Conservation (phyloP, 2,329 filamentous ascomycete genomes). For the Pyricularia sp. region DNA sequence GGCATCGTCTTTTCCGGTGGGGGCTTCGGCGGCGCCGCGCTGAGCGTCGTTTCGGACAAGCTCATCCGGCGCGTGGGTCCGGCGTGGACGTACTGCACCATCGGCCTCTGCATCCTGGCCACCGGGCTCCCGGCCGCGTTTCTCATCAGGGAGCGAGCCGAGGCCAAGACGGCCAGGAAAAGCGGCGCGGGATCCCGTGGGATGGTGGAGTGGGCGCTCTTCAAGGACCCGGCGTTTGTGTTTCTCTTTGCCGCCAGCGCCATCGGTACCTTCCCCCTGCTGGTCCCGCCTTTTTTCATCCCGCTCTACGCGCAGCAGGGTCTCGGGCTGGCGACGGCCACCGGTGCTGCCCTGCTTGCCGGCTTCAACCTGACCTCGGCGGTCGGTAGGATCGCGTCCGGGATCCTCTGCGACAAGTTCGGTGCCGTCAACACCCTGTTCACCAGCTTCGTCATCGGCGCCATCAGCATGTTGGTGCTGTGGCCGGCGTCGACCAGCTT, state of each 20-base stretch:
- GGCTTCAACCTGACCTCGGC: conserved; percentile 54
- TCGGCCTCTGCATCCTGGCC: conserved; percentile 39
- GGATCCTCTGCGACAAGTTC: conserved; percentile 41
- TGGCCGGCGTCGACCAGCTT: conserved; percentile 51
- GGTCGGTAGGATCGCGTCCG: conserved; percentile 44
- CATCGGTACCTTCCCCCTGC: conserved; percentile 49
- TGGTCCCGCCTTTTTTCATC: conserved; percentile 53
- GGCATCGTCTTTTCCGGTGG: conserved; percentile 33
- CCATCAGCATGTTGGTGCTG: conserved; percentile 48
- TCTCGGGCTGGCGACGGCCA: conserved; percentile 40
- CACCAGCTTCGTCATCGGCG: conserved; percentile 38
- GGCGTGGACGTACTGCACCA: conserved; percentile 42
- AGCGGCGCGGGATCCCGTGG: no score
- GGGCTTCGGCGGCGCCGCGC: conserved; percentile 37
- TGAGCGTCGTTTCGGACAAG: conserved; percentile 29
- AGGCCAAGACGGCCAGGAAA: neutral
- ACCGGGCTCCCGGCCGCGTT: conserved; percentile 48
- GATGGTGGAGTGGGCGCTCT: conserved; percentile 30
- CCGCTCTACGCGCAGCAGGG: conserved; percentile 42
- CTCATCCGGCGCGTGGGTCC: conserved; percentile 30
- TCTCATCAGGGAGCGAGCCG: conserved; percentile 37
- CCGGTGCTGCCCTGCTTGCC: conserved; percentile 48
- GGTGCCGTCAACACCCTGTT: conserved; percentile 48
- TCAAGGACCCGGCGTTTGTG: conserved; percentile 40
- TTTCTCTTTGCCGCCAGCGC: conserved; percentile 43